Evolutionary conservation across 2,329 filamentous ascomycete species (phyloP).

Genomic region (Colletotrichum magnum): DNA sequence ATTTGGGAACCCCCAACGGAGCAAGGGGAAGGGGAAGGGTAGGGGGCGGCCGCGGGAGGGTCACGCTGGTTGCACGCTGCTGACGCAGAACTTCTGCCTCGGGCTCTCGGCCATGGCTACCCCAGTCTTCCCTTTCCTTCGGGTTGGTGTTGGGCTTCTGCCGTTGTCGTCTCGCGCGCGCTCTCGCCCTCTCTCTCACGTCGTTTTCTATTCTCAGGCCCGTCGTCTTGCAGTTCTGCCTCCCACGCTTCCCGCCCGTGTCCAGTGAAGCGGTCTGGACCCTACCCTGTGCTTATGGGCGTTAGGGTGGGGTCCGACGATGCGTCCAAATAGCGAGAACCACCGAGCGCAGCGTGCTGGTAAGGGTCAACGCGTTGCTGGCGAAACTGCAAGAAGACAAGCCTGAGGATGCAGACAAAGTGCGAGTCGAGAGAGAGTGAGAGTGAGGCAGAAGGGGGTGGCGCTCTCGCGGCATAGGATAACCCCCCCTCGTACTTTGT

Average conservation of each 20-base stretch:
- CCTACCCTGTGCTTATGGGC: slow-evolving; percentile 12
- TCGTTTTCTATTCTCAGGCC: slow-evolving; percentile 1
- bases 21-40: slow-evolving; percentile 10
- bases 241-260: slow-evolving; percentile 6
- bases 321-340: slow-evolving; percentile 10
- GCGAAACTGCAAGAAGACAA: background rate
- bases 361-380: background rate
- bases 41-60: slow-evolving; percentile 3
- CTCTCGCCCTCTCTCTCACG: background rate
- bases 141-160: background rate
- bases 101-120: slow-evolving; percentile 9
- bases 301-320: slow-evolving; percentile 21
- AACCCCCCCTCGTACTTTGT: background rate
- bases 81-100: slow-evolving; percentile 23
- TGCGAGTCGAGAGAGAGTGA: background rate
- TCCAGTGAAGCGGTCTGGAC: slow-evolving; percentile 20
- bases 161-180: background rate
- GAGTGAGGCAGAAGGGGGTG: slow-evolving; percentile 24
- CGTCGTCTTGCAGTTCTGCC: slow-evolving; percentile 19
- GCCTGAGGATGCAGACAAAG: background rate
- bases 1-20: slow-evolving; percentile 17
- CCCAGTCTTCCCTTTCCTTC: slow-evolving; percentile 9
- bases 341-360: background rate
- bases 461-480: slow-evolving; percentile 11
- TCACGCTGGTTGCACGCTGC: slow-evolving; percentile 3